Base-by-base conservation (phyloP, 1,284 basidiomycete genomes). In the Dichomitus squalens region DNA sequence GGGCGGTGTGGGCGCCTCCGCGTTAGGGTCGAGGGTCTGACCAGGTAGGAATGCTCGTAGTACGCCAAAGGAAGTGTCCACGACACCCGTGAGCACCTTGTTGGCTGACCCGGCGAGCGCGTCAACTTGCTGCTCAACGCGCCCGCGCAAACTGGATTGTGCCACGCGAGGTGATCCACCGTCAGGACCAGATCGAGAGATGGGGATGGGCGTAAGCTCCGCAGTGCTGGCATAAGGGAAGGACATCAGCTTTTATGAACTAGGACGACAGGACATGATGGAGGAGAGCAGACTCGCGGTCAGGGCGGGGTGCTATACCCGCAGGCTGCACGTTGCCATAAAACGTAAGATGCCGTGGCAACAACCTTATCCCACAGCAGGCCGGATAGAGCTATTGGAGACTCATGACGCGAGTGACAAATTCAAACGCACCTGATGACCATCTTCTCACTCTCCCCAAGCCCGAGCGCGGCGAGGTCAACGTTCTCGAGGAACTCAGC, bases 401-500 rank as follows among this genome's bases (percentile, higher is more conserved):
- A 14, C 29, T 8, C 41, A n/a, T 23, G 25, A 16, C n/a, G n/a
- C 41, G 25, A 25, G 25, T 1, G 41, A 44, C 25, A 7, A 16
- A 7, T 44, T 25, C 8, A 39, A n/a, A 68, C 75, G 33, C 61
- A 80, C 83, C 82, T 85, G 57, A 85, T 75, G 7, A 90, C 80
- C 52, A 80, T 82, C 59, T 81, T 82, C 61, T 83, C 82, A 12
- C 80, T 80, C 25, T 88, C 86, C 5, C 85, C 84, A 8, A 97
- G 76, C 0, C 95, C 94, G 11, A 98, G 77, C 5, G 86, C 90
- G 7, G 82, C 86, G 51, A 96, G 78, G 72, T 96, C 93, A 23
- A 97, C 93, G 66, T 94, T 92, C 74, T 96, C 93, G 39, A 98
- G 76, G 71, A 97, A 98, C 68, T 96, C 94, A 2, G 93, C 92